phyloP scores from a whole-genome alignment of 2,329 filamentous ascomycete genomes.

The Exophiala oligosperma region DNA sequence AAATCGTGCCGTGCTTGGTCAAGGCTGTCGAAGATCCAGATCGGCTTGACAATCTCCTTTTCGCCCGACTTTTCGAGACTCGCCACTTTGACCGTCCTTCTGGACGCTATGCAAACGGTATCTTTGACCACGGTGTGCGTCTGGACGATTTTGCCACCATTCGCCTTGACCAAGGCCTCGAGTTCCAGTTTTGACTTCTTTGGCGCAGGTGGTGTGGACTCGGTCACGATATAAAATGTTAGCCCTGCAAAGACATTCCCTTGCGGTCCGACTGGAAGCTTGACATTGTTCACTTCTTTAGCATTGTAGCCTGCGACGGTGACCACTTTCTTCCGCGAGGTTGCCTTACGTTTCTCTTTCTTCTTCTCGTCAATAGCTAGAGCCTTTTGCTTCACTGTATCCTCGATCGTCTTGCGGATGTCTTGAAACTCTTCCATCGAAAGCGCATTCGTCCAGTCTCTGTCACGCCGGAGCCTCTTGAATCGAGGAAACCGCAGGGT shows the following conservation, averaged over 20 bases:
- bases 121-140: constrained; percentile 61
- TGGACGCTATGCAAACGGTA: constrained; percentile 43
- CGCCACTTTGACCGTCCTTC: constrained; percentile 73
- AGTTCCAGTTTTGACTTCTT: constrained; percentile 78
- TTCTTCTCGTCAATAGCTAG: constrained; percentile 47
- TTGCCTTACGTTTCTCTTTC: constrained; percentile 61
- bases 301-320: constrained; percentile 66
- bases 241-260: constrained; percentile 72
- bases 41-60: constrained; percentile 72
- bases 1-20: constrained; percentile 54
- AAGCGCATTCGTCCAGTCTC: constrained; percentile 77
- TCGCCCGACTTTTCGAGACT: constrained; percentile 73
- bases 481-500: constrained; percentile 93
- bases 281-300: constrained; percentile 32
- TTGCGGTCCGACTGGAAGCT: constrained; percentile 15
- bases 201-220: constrained; percentile 61
- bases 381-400: constrained; percentile 65
- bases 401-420: constrained; percentile 67
- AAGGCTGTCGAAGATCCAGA: constrained; percentile 83
- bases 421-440: constrained; percentile 75
- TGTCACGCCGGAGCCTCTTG: constrained; percentile 76
- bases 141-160: constrained; percentile 80
- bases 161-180: constrained; percentile 76
- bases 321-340: constrained; percentile 67
- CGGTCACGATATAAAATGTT: constrained; percentile 79